Evolutionary conservation across 345 rosid species (phyloP).

Genomic region (Aurinia saxatilis): DNA sequence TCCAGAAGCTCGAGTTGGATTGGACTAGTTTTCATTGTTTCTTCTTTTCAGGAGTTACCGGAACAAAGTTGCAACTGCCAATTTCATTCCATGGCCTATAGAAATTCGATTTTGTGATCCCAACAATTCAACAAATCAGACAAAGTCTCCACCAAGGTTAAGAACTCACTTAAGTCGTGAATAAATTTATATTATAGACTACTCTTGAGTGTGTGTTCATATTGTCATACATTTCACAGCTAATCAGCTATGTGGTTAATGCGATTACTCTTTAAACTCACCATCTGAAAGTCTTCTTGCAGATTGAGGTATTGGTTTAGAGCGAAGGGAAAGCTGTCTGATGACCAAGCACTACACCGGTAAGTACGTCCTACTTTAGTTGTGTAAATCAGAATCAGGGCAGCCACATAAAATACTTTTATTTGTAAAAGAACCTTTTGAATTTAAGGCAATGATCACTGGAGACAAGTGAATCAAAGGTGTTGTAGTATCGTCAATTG

Average conservation of each 20-base stretch:
- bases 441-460: not conserved
- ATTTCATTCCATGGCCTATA: constrained; percentile 88
- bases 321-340: constrained; percentile 90
- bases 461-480: not conserved
- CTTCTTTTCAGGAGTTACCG: constrained; percentile 71
- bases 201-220: not conserved
- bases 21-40: constrained; percentile 5
- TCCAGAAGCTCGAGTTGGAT: constrained; percentile 3
- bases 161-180: constrained; percentile 10
- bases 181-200: not conserved
- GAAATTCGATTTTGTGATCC: constrained; percentile 93
- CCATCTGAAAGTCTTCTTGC: constrained; percentile 15
- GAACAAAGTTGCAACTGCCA: constrained; percentile 61
- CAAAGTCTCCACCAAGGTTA: constrained; percentile 82
- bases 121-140: constrained; percentile 57
- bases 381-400: not conserved
- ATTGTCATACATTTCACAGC: not conserved
- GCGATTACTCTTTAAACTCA: constrained; percentile 1
- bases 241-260: not conserved
- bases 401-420: not conserved
- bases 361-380: constrained; percentile 26
- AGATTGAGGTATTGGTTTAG: constrained; percentile 91
- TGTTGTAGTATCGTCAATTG: constrained; percentile 1
- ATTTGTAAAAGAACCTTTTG: not conserved
- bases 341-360: constrained; percentile 96